Base-by-base conservation (phyloP, 2,329 filamentous ascomycete species). In the Calonectria hongkongensis region DNA sequence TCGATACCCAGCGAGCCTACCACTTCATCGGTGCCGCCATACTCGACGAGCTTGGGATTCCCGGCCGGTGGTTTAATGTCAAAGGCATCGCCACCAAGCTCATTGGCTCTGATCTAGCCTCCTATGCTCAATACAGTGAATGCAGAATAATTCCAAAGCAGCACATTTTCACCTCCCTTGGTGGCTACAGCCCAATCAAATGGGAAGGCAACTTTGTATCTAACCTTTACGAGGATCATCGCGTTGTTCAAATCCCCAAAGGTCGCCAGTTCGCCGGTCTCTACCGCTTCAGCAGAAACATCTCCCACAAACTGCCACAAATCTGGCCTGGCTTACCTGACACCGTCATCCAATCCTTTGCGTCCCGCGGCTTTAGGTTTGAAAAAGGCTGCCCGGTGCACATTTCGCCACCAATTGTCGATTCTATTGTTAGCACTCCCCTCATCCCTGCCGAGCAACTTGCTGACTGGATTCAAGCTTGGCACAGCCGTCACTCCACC, bases 11-110 rank as follows among this genome's bases (percentile, higher is more conserved):
- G 51, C 30, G 51, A 21, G 51, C 30, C 16, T 56, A 56, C 30
- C 51, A 56, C 15, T 56, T 56, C 9, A 56, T 56, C n/a, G 51
- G 51, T 8, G 30, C 30, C n/a, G 51, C 51, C 18, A 56, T 56
- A 8, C n/a, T 56, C 27, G 51, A 56, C 36, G 51, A 56, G 12
- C 30, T 56, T 4, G 51, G 51, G 9, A 56, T 56, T 13, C 30
- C 51, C 18, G 51, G 33, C 5, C 30, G 51, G 1, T 33, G 30
- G 18, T 56, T 56, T 30, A 36, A 36, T 7, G 10, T 36, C 10
- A 30, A 56, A 6, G 30, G 51, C 9, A 6, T 15, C 12, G 21
- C 33, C 51, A 56, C 51, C 0, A 56, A 56, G 30, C 30, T 56
- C 7, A 12, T 21, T 25, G 51, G 51, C 10, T 36, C 30, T 8